A percentile compares a stretch with the other conserved stretches of the same genome.
Evolutionary conservation across 176 grass and related monocot species (phyloP).

Genomic region (Pontederia paniculata): DNA sequence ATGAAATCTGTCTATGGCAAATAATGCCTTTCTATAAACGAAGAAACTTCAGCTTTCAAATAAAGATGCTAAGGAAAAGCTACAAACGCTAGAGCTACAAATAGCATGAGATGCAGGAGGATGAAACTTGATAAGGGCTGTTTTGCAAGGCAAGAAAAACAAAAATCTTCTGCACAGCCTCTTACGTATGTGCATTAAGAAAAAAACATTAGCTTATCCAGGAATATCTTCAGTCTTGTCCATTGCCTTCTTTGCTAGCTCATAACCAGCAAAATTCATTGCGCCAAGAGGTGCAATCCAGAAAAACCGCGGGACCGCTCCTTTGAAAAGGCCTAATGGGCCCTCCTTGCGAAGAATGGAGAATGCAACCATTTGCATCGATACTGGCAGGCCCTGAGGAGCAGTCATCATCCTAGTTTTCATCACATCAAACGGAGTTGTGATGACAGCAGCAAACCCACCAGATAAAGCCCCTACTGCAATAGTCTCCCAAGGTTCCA

Average conservation of each 20-base stretch:
- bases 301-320: conserved; percentile 77
- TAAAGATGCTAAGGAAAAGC: too few relatives aligned
- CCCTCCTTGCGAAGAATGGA: conserved; percentile 86
- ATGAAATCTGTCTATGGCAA: background rate
- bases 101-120: too few relatives aligned
- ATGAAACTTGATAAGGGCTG: background rate
- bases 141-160: background rate
- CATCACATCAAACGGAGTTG: conserved; percentile 95
- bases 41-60: too few relatives aligned
- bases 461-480: conserved; percentile 76
- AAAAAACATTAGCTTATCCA: background rate
- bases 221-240: conserved; percentile 29
- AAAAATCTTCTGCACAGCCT: background rate
- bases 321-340: conserved; percentile 78
- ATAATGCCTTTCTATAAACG: background rate
- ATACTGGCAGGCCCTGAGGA: conserved; percentile 58
- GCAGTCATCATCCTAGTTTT: conserved; percentile 97
- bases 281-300: conserved; percentile 92
- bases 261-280: conserved; percentile 97
- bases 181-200: background rate
- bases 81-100: too few relatives aligned
- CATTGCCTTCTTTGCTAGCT: conserved; percentile 93
- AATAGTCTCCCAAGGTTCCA: conserved; percentile 87
- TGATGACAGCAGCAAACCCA: conserved; percentile 73
- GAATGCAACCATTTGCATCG: conserved; percentile 79